phyloP scores from a whole-genome alignment of 2,329 filamentous ascomycete genomes.

The Xylaria sp. region DNA sequence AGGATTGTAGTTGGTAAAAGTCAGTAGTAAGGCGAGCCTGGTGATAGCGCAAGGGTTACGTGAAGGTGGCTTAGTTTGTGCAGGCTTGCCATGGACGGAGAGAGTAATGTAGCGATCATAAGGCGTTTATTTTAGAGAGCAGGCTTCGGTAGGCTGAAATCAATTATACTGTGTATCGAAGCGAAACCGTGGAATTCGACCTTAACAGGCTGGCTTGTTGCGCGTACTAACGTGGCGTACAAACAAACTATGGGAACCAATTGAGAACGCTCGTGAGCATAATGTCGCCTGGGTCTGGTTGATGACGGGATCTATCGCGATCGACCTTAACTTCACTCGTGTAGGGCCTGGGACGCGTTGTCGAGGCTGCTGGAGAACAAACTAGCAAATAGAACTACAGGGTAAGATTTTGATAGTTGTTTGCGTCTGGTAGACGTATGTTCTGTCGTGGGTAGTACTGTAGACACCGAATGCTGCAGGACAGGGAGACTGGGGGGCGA shows the following conservation, averaged over 20 bases:
- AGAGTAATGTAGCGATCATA: background rate
- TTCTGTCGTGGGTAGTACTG: slow-evolving; percentile 32
- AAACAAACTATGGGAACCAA: slow-evolving; percentile 11
- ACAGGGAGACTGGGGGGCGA: slow-evolving; percentile 18
- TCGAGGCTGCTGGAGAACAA: slow-evolving; percentile 3
- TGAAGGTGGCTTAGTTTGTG: background rate
- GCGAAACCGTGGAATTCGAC: slow-evolving; percentile 7
- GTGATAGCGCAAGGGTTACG: slow-evolving; percentile 5
- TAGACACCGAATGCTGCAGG: slow-evolving; percentile 28
- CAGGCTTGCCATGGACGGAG: slow-evolving; percentile 18
- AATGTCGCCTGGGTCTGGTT: slow-evolving; percentile 5
- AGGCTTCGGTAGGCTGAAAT: background rate
- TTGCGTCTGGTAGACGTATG: slow-evolving; percentile 28
- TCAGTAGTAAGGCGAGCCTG: slow-evolving; percentile 7
- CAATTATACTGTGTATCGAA: slow-evolving; percentile 9
- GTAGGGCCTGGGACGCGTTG: slow-evolving; percentile 30
- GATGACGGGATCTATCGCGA: slow-evolving; percentile 15
- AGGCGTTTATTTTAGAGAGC: background rate
- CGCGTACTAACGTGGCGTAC: background rate
- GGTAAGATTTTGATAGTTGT: slow-evolving; percentile 33
- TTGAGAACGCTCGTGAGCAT: slow-evolving; percentile 7
- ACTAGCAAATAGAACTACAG: slow-evolving; percentile 32
- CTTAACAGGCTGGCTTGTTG: background rate
- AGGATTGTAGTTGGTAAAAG: slow-evolving; percentile 14
- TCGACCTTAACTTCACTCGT: slow-evolving; percentile 30